Conservation (phyloP, 208 protist species). For the Leishmania major region DNA sequence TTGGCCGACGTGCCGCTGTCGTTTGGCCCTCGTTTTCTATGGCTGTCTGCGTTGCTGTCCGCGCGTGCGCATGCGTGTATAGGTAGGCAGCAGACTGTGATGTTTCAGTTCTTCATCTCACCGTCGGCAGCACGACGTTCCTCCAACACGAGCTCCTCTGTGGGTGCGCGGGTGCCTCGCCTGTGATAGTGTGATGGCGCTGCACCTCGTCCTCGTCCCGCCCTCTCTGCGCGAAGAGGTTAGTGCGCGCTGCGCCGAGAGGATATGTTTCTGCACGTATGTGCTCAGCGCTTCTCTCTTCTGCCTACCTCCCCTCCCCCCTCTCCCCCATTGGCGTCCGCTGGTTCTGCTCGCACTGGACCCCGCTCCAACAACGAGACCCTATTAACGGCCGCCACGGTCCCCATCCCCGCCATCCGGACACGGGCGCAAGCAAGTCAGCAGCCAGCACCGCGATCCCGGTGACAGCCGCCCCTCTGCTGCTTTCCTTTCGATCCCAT, state of each 20-base stretch:
- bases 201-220: background rate
- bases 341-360: background rate
- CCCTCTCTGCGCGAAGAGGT: background rate
- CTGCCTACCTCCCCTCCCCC: background rate
- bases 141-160: background rate
- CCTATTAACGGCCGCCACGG: background rate
- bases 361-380: background rate
- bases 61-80: background rate
- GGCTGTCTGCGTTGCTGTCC: background rate
- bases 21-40: background rate
- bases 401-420: background rate
- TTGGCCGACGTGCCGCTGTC: background rate
- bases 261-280: background rate
- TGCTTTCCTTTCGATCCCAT: background rate
- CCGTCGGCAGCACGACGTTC: background rate
- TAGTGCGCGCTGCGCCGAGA: background rate
- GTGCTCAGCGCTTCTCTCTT: background rate
- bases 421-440: background rate
- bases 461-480: background rate
- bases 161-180: background rate
- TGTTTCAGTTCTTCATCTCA: background rate
- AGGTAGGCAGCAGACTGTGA: background rate
- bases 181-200: background rate
- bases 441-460: background rate
- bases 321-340: background rate